Evolutionary conservation across 352 stramenopile genomes (phyloP), one percentile per base, ranked within the genome.

Genomic region (Pythium vanterpoolii): DNA sequence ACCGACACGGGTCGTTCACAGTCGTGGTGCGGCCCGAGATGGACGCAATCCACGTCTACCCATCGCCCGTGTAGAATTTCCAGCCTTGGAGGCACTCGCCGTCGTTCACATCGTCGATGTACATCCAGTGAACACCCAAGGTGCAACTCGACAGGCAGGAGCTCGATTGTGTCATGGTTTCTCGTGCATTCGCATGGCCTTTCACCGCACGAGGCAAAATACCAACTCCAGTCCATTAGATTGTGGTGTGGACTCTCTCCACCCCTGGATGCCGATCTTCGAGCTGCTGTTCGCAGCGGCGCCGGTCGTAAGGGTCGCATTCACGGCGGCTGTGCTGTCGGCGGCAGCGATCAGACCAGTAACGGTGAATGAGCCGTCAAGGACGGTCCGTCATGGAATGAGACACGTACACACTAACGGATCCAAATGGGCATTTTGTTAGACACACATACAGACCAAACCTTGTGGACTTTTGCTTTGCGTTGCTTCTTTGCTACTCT

Each of bases 371-470:
- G n/a, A n/a, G n/a, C n/a, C n/a, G n/a, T n/a, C n/a, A n/a, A n/a
- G n/a, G n/a, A n/a, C n/a, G n/a, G n/a, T n/a, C n/a, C n/a, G n/a
- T n/a, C n/a, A n/a, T n/a, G n/a, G n/a, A n/a, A n/a, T n/a, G n/a
- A n/a, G n/a, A n/a, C n/a, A n/a, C n/a, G n/a, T 10, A 42, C 9
- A 43, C 7, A 26, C 7, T 38, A 14, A 26, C 10, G 44, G 36
- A 48, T 54, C 47, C 30, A 36, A 47, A 62, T 50, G 30, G 28
- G 19, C 45, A 56, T 56, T 55, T 63, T 56, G 56, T 56, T 56
- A 63, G 34, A 56, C 44, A 62, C 54, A 63, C 38, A 50, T 63
- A 56, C 46, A 56, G 23, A 63, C 56, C 45, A 30, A 43, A 33
- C 11, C 21, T 56, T 30, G 48, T 5, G 33, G 4, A 21, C 26